Conservation (phyloP, 306 rosid species). For the Rubus idaeus region DNA sequence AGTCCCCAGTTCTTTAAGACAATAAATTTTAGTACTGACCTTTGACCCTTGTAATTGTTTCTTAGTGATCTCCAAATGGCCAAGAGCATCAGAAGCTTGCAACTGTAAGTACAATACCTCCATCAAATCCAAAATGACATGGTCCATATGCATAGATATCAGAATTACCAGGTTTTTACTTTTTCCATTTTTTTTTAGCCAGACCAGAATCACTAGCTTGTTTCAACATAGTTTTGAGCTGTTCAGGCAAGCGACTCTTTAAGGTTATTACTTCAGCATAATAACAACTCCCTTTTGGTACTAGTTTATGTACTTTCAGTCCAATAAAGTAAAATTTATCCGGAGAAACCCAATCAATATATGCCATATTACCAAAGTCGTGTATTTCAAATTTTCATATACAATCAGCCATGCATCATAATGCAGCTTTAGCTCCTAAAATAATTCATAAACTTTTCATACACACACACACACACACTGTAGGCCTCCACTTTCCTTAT, state of each 20-base stretch:
- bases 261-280: neutral
- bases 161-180: neutral
- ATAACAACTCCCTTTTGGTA: neutral
- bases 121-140: conserved; percentile 13
- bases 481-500: neutral
- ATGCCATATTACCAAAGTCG: neutral
- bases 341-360: neutral
- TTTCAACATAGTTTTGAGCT: neutral
- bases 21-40: conserved; percentile 41
- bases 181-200: neutral
- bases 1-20: conserved; percentile 13
- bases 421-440: neutral
- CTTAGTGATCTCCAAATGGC: conserved; percentile 55
- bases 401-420: neutral
- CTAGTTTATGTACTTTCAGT: neutral
- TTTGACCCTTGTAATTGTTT: conserved; percentile 45
- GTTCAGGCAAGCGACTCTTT: neutral
- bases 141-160: neutral
- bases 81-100: conserved; percentile 68
- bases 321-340: neutral
- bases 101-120: conserved; percentile 45
- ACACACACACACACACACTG: neutral
- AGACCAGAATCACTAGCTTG: neutral
- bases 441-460: neutral
- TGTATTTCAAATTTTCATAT: neutral